Percentiles rank a stretch among this genome's conserved stretches.
Evolutionary conservation across 345 rosid genomes (phyloP).

Genomic region (Erucastrum elatum): DNA sequence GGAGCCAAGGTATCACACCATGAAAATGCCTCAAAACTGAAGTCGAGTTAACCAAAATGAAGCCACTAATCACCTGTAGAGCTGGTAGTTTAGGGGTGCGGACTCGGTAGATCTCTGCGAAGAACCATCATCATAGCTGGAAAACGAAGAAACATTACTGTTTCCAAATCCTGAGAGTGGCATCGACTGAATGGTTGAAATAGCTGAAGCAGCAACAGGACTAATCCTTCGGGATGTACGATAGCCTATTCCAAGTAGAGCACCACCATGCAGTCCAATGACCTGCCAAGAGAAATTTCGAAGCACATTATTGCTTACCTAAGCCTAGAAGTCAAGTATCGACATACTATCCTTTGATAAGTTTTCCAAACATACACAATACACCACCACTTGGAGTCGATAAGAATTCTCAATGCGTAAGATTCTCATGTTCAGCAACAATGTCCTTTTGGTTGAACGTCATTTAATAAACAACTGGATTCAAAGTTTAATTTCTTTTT

Average conservation of each 20-base stretch:
- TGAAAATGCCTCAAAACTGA: not conserved
- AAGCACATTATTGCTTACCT: conserved; percentile 31
- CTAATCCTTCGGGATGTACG: conserved; percentile 87
- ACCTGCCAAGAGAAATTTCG: conserved; percentile 49
- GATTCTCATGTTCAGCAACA: conserved; percentile 18
- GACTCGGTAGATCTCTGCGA: conserved; percentile 77
- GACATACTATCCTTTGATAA: conserved; percentile 5
- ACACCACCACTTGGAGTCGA: conserved; percentile 13
- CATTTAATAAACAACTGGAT: conserved; percentile 13
- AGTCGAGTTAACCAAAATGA: conserved; percentile 2
- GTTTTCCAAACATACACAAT: not conserved
- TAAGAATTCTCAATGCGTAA: not conserved
- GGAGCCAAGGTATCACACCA: conserved; percentile 10
- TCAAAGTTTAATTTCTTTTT: not conserved
- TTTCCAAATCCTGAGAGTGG: conserved; percentile 97
- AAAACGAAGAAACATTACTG: conserved; percentile 72
- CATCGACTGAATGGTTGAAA: conserved; percentile 94
- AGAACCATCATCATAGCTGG: conserved; percentile 77
- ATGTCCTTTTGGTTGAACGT: conserved; percentile 17
- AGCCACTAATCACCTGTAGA: conserved; percentile 67
- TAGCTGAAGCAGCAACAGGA: conserved; percentile 89
- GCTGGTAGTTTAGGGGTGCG: conserved; percentile 85
- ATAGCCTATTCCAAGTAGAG: conserved; percentile 93
- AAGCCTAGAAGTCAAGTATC: conserved; percentile 17
- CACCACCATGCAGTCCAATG: conserved; percentile 94